Percentiles rank a stretch among this genome's conserved stretches.
phyloP scores from a whole-genome alignment of 2,329 filamentous ascomycete genomes.

The Alternaria ventricosa region DNA sequence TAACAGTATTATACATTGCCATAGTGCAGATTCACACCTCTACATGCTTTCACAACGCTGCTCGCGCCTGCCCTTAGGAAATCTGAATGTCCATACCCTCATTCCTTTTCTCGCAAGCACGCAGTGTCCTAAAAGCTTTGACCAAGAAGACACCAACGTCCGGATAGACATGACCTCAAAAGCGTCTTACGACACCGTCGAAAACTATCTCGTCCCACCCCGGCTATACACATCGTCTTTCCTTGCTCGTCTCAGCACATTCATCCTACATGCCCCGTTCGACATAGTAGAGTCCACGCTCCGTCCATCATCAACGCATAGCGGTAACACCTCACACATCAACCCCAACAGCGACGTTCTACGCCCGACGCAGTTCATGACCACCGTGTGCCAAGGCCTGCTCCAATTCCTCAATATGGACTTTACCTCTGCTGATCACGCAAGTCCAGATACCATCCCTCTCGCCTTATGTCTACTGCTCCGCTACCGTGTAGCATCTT shows the following conservation, averaged over 20 bases:
- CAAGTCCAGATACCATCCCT: not conserved
- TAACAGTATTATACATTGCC: not conserved
- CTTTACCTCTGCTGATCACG: not conserved
- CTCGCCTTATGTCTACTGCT: not conserved
- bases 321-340: not conserved
- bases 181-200: not conserved
- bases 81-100: too few relatives aligned
- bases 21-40: not conserved
- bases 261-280: slow-evolving; percentile 1
- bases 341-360: not conserved
- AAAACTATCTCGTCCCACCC: not conserved
- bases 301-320: not conserved
- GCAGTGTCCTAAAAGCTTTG: not conserved
- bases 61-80: not conserved
- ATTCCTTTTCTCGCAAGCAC: not conserved
- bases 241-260: slow-evolving; percentile 5
- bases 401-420: not conserved
- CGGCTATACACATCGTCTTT: slow-evolving; percentile 1
- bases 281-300: not conserved
- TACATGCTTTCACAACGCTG: not conserved
- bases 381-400: not conserved
- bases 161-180: not conserved
- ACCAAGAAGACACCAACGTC: not conserved
- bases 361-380: not conserved
- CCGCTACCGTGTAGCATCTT: not conserved